Evolutionary conservation across 129 eudicot species (phyloP), one percentile per base, ranked within the genome.

Genomic region (Centrapalus pauciflorus): DNA sequence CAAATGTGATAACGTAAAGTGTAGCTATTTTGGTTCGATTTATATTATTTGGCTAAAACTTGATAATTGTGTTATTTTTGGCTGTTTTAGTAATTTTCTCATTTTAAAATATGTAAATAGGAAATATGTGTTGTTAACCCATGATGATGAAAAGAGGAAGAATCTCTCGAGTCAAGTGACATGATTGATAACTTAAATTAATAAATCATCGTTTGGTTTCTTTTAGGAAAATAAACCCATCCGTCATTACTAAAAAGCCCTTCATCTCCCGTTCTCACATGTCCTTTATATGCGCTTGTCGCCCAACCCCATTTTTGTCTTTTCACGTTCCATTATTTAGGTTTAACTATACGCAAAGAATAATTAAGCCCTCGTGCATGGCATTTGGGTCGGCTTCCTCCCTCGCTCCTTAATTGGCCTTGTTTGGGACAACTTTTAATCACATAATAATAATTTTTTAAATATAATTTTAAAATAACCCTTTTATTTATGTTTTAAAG

Each of bases 261-360:
- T 66, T 20, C 0, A 43, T 30, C 19, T 24, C 48, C 30, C 57
- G 27, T 33, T 33, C 24, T 17, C 72, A 75, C 74, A 66, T 75
- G 79, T 34, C 46, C 33, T n/a, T 19, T 66, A 35, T 58, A 62
- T 75, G 79, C 79, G 34, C 19, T 17, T 74, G 79, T 74, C 73
- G 52, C 48, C 49, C 4, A 57, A 46, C 4, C 26, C 68, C 43
- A 13, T 32, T 33, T 66, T 75, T 21, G 55, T 58, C 56, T 48
- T 62, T 72, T 72, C 30, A 19, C 38, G 57, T 46, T 33, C 61
- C 48, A 59, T 45, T 46, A 57, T 45, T 57, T 26, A 45, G 26
- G 23, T 30, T 24, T 30, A 75, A 74, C n/a, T n/a, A n/a, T n/a
- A n/a, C n/a, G 79, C 79, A 74, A 56, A 45, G 79, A 75, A 75